Evolutionary conservation across 225 moss, liverwort and hornwort genomes (phyloP), one percentile per base, ranked within the genome.

Genomic region (Bryum argenteum): DNA sequence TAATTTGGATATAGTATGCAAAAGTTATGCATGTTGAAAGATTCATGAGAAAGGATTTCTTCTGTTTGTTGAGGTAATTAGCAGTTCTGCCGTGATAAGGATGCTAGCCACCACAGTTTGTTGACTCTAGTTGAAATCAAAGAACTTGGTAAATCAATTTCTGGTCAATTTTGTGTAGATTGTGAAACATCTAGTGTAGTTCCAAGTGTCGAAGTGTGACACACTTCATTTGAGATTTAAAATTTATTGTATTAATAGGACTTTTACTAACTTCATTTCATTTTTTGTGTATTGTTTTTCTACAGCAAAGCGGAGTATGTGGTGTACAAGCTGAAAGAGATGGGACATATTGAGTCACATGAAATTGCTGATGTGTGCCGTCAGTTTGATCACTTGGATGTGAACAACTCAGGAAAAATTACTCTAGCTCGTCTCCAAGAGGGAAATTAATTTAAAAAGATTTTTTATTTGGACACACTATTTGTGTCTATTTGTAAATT

Each of bases 281-380:
- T 15, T 52, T 40, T 0, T 39, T 63, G 38, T 21, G n/a, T n/a
- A n/a, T n/a, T n/a, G n/a, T 71, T 66, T 66, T 63, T 73, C 68
- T 78, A 6, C 88, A 93, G 96, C 70, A 86, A 91, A 75, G 81
- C 91, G 1, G 96, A 96, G 79, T 93, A 62, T 65, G 89, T 96
- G 5, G 78, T 96, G 3, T 93, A 89, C 80, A 96, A 96, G 69
- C 54, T 96, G 39, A 91, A 86, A 72, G 91, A 91, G 63, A 89
- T 96, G 93, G 87, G 87, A 6, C 78, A 74, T 42, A 62, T 96
- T 6, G 11, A 78, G 18, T 52, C 79, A 1, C 57, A 54, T 0
- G 84, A 90, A 38, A 79, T 96, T 44, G 58, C 63, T 8, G 86
- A 83, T 50, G 83, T 96, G 39, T 81, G 83, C 17, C 79, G 73